These are phyloP conservation scores for Mycena rebaudengoi DNA, from an alignment of 768 basidiomycete genomes.

Conservation along the genomic window DNA sequence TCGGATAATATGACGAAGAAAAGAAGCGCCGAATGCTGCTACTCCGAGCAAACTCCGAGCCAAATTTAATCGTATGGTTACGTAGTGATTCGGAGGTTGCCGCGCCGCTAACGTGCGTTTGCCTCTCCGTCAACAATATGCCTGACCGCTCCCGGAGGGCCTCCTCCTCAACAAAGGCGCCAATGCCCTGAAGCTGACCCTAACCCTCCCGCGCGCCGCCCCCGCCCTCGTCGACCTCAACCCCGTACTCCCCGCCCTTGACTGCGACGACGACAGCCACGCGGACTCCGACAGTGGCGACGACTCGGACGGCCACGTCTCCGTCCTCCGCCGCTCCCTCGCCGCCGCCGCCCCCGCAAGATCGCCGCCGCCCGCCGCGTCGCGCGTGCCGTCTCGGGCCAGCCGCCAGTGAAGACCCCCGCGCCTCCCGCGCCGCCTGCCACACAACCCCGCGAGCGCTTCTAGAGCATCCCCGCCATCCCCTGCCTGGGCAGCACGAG, in stretches of 20 bases:
- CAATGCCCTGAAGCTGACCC: too few species aligned
- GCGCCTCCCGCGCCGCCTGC: background rate
- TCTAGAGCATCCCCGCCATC: conserved; percentile 25
- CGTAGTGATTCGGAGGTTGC: too few species aligned
- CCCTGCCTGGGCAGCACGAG: conserved; percentile 21
- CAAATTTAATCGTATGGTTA: too few species aligned
- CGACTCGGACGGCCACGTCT: conserved; percentile 26
- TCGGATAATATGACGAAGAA: too few species aligned
- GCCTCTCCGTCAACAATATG: too few species aligned
- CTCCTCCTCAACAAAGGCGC: too few species aligned
- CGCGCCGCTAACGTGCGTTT: too few species aligned
- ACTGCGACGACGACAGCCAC: conserved; percentile 24
- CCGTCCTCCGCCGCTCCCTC: conserved; percentile 13
- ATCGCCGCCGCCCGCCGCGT: conserved; percentile 23
- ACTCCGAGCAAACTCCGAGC: too few species aligned
- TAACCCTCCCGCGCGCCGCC: too few species aligned
- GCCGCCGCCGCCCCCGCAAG: background rate
- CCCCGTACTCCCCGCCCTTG: conserved; percentile 20
- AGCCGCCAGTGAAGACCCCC: background rate
- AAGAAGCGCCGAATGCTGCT: too few species aligned
- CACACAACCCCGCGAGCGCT: conserved; percentile 18
- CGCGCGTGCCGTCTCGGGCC: conserved; percentile 10
- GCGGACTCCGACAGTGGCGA: conserved; percentile 24
- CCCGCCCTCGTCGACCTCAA: too few species aligned
- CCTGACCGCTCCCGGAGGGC: too few species aligned